These are phyloP conservation scores for Martensiomyces pterosporus DNA, from an alignment of 192 early-diverging fungal species.

Conservation along the genomic window DNA sequence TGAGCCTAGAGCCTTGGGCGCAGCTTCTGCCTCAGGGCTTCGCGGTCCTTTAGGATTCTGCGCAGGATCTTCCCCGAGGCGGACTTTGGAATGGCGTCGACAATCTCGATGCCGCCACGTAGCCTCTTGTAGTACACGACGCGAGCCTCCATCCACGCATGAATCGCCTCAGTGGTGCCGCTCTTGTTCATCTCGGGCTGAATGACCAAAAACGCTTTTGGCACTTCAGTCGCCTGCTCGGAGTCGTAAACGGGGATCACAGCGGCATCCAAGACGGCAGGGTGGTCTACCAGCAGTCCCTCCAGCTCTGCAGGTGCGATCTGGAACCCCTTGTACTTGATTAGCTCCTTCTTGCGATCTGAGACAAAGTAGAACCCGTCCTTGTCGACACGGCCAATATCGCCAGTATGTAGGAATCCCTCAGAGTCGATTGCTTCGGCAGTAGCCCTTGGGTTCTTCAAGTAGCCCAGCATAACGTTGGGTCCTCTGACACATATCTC, in stretches of 20 bases:
- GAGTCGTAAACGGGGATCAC: slow-evolving; percentile 55
- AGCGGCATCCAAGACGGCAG: slow-evolving; percentile 53
- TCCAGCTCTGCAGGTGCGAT: slow-evolving; percentile 81
- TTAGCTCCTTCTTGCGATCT: slow-evolving; percentile 74
- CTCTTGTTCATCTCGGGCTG: background rate
- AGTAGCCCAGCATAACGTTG: slow-evolving; percentile 76
- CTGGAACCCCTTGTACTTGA: slow-evolving; percentile 76
- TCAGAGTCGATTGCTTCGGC: slow-evolving; percentile 59
- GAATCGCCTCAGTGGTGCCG: background rate
- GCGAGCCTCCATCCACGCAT: background rate
- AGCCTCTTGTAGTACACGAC: background rate
- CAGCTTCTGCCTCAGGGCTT: background rate
- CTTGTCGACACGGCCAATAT: slow-evolving; percentile 60
- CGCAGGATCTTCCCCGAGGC: background rate
- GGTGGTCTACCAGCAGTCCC: slow-evolving; percentile 57
- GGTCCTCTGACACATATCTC: slow-evolving; percentile 75
- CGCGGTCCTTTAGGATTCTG: background rate
- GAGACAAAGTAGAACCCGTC: slow-evolving; percentile 53
- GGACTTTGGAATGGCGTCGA: background rate
- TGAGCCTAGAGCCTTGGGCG: too few relatives aligned
- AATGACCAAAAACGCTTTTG: background rate
- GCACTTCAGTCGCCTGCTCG: slow-evolving; percentile 37
- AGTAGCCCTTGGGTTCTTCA: slow-evolving; percentile 69
- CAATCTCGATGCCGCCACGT: background rate
- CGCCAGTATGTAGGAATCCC: slow-evolving; percentile 72